These are phyloP conservation scores for Nowakowskiella sp. DNA, from an alignment of 192 early-diverging fungal species.

Conservation along the genomic window DNA sequence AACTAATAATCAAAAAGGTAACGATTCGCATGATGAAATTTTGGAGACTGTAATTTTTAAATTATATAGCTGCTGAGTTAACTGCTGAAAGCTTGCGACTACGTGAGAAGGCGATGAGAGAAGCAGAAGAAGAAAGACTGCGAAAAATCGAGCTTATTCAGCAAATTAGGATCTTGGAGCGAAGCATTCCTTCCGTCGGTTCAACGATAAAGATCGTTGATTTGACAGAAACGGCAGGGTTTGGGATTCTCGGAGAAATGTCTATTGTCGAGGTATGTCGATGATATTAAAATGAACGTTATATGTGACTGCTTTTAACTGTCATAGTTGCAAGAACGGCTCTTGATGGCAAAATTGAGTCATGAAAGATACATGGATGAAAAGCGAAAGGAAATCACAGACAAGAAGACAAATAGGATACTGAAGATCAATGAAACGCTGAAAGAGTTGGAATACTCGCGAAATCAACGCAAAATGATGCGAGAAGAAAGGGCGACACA, in stretches of 20 bases:
- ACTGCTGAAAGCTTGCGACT: slow-evolving; percentile 17
- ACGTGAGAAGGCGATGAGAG: slow-evolving; percentile 20
- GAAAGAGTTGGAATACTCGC: slow-evolving; percentile 30
- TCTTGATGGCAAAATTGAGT: slow-evolving; percentile 17
- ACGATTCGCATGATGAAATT: background rate
- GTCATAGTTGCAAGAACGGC: slow-evolving; percentile 42
- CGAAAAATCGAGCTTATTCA: slow-evolving; percentile 42
- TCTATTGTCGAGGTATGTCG: slow-evolving; percentile 37
- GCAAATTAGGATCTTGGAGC: slow-evolving; percentile 46
- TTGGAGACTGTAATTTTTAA: background rate
- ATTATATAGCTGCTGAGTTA: slow-evolving; percentile 25
- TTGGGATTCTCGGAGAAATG: slow-evolving; percentile 48
- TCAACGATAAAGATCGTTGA: slow-evolving; percentile 32
- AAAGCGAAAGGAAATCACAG: slow-evolving; percentile 30
- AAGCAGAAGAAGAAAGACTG: slow-evolving; percentile 30
- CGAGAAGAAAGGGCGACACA: background rate
- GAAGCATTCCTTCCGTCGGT: slow-evolving; percentile 28
- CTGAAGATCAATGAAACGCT: slow-evolving; percentile 29
- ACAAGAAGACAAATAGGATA: slow-evolving; percentile 12
- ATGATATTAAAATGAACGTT: background rate
- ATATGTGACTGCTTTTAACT: background rate
- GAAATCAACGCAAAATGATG: slow-evolving; percentile 15
- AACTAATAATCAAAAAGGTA: slow-evolving; percentile 36
- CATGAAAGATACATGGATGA: slow-evolving; percentile 19
- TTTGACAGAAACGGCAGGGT: slow-evolving; percentile 32